Evolutionary conservation across 495 filamentous ascomycete genomes (phyloP).

Genomic region (Hypoxylon fuscum): DNA sequence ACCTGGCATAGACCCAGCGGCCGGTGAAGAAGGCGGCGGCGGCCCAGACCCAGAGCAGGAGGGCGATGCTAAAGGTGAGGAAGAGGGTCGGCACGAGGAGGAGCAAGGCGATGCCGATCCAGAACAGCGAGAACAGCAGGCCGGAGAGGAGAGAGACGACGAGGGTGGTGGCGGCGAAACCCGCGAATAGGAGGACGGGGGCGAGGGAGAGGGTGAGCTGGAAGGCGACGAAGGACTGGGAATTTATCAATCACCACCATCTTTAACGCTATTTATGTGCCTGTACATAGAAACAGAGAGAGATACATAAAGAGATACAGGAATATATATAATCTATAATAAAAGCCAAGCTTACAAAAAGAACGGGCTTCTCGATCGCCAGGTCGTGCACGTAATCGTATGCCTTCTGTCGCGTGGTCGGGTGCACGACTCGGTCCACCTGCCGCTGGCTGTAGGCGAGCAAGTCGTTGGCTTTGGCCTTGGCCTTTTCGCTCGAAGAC

Average conservation of each 20-base stretch:
- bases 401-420: conserved; percentile 42
- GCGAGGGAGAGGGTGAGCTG: conserved; percentile 65
- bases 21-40: conserved; percentile 64
- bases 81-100: conserved; percentile 71
- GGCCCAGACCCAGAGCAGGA: conserved; percentile 71
- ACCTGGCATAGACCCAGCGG: conserved; percentile 55
- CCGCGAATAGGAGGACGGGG: conserved; percentile 68
- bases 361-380: conserved; percentile 43
- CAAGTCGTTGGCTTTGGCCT: conserved; percentile 36
- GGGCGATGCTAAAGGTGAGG: conserved; percentile 62
- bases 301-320: no score
- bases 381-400: conserved; percentile 35
- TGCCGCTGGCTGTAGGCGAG: conserved; percentile 45
- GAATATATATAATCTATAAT: background rate
- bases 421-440: conserved; percentile 48
- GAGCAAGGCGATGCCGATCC: conserved; percentile 68
- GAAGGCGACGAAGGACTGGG: conserved; percentile 60
- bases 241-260: background rate
- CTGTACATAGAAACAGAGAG: no score
- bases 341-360: conserved; percentile 44
- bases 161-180: conserved; percentile 64
- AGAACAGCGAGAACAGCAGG: conserved; percentile 68
- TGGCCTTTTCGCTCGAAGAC: conserved; percentile 27
- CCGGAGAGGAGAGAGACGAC: conserved; percentile 63
- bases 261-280: no score